A percentile compares a stretch with the other conserved stretches of the same genome.
Evolutionary conservation across 129 eudicot species (phyloP).

Genomic region (Centaurea solstitialis): DNA sequence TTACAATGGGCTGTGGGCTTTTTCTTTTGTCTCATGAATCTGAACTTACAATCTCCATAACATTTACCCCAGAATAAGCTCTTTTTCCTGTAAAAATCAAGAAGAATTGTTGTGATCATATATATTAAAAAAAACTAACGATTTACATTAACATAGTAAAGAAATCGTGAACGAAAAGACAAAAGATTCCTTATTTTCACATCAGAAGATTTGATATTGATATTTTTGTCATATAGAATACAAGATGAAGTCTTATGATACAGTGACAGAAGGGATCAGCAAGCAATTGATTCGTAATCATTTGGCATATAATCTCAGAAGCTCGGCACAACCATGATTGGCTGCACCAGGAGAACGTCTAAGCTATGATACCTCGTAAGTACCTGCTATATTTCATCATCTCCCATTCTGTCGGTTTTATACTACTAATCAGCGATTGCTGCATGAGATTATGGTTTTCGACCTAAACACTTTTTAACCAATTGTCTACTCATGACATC

Average conservation of each 20-base stretch:
- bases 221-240: no score
- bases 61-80: not conserved
- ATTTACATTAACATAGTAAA: not conserved
- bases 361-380: slow-evolving; percentile 25
- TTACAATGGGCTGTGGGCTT: not conserved
- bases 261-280: slow-evolving; percentile 30
- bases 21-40: not conserved
- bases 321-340: slow-evolving; percentile 33
- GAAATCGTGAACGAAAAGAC: not conserved
- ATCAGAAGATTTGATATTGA: not conserved
- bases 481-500: no score
- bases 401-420: slow-evolving; percentile 13
- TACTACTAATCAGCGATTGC: no score
- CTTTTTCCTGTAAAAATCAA: not conserved
- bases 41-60: not conserved
- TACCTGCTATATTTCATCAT: slow-evolving; percentile 43
- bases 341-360: slow-evolving; percentile 48
- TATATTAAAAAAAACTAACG: not conserved
- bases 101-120: not conserved
- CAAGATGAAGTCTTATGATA: not conserved
- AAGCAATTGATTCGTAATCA: slow-evolving; percentile 20
- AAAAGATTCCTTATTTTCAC: no score
- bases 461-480: no score
- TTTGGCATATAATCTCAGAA: slow-evolving; percentile 24
- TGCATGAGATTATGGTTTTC: no score